Base-by-base conservation (phyloP, 768 basidiomycete genomes). In the Mycena crocata region DNA sequence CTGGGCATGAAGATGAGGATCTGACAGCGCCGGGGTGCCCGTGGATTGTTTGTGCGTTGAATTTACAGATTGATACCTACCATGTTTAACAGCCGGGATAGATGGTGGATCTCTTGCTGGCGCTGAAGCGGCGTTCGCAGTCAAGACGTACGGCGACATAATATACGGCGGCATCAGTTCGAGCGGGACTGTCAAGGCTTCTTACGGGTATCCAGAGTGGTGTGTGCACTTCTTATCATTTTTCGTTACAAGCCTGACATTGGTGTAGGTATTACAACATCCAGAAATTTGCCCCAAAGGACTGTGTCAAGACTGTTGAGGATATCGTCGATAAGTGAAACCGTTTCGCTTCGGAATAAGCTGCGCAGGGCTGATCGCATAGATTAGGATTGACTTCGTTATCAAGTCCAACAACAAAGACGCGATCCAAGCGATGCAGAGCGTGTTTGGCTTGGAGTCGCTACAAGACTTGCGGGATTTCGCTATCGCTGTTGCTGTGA, bases 81-180 rank as follows among this genome's bases (percentile, higher is more conserved):
- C 15, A 52, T 52, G 40, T 50, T 50, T 26, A 28, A 19, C n/a
- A n/a, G n/a, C n/a, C n/a, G n/a, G n/a, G n/a, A n/a, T n/a, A 65
- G 64, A 66, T 34, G 64, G 64, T 26, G 64, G 64, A 32, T 66
- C 64, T 15, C 48, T 66, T 50, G 64, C 64, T 7, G 64, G 64
- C 13, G 64, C 64, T 13, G 64, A 66, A 44, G 51, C 39, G 39
- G 64, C 64, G 42, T 66, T 66, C 21, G 40, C 57, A 34, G 21
- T 66, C 34, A 60, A 14, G 13, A 35, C 54, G 57, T 66, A 59
- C 51, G 51, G 35, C 34, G 57, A 66, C 46, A 35, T 66, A 35
- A 66, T 66, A 28, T 66, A 66, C 32, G 64, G 64, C 44, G 64
- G 57, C 10, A 66, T 66, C 15, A 66, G 64, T 31, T 66, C 64